Evolutionary conservation across 2,329 filamentous ascomycete genomes (phyloP).

Genomic region (Verticillium nonalfalfae): DNA sequence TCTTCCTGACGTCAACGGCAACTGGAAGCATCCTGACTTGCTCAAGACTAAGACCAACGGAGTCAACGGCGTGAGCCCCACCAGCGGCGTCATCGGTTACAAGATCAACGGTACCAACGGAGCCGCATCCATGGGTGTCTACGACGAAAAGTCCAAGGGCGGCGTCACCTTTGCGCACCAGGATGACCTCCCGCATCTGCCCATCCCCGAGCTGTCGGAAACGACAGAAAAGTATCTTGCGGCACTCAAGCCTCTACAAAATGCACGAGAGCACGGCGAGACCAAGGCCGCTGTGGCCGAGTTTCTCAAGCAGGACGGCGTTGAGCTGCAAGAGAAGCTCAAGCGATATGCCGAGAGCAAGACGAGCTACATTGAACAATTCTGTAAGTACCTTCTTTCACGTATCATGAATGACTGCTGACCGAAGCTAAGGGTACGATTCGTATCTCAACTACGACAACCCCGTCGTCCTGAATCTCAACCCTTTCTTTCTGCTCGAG

Average conservation of each 20-base stretch:
- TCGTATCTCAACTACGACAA: slow-evolving; percentile 98
- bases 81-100: neutral
- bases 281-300: slow-evolving; percentile 74
- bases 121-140: slow-evolving; percentile 42
- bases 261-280: slow-evolving; percentile 72
- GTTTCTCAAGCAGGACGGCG: slow-evolving; percentile 76
- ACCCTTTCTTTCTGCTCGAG: slow-evolving; percentile 95
- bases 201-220: slow-evolving; percentile 79
- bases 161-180: slow-evolving; percentile 87
- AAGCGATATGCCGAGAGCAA: slow-evolving; percentile 86
- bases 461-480: slow-evolving; percentile 92
- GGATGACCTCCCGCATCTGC: slow-evolving; percentile 82
- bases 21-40: slow-evolving; percentile 4
- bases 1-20: slow-evolving; percentile 25
- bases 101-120: slow-evolving; percentile 1
- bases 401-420: neutral
- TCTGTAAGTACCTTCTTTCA: slow-evolving; percentile 59
- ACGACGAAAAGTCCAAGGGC: slow-evolving; percentile 50
- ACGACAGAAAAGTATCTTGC: slow-evolving; percentile 76
- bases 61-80: neutral
- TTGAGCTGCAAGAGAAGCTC: slow-evolving; percentile 78
- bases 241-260: slow-evolving; percentile 75
- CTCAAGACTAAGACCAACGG: slow-evolving; percentile 1
- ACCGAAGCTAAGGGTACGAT: slow-evolving; percentile 76
- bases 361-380: slow-evolving; percentile 97